Percentiles rank a stretch among this genome's conserved stretches.
Conservation (phyloP, 352 stramenopile species). For the Phytophthora pseudosyringae region DNA sequence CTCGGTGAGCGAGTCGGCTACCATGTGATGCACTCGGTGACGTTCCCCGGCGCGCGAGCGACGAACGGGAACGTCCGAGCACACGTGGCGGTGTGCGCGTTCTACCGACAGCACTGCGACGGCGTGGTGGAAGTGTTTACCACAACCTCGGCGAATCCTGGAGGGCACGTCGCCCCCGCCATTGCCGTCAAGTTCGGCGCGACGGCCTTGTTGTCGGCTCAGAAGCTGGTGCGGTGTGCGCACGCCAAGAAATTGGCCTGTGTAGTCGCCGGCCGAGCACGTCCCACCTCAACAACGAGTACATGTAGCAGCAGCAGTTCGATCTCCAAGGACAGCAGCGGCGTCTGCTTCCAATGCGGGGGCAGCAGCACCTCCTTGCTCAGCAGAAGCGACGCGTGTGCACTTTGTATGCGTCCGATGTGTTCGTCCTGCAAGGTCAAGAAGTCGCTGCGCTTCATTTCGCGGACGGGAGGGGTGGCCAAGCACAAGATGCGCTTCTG, state of each 20-base stretch:
- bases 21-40: slow-evolving; percentile 61
- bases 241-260: slow-evolving; percentile 64
- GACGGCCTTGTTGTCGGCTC: slow-evolving; percentile 21
- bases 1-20: slow-evolving; percentile 52
- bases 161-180: slow-evolving; percentile 18
- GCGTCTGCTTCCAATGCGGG: slow-evolving; percentile 29
- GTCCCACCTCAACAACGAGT: slow-evolving; percentile 5
- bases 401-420: slow-evolving; percentile 27
- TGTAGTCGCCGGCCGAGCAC: slow-evolving; percentile 28
- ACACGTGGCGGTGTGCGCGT: slow-evolving; percentile 41
- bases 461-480: slow-evolving; percentile 16
- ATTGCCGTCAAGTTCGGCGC: slow-evolving; percentile 29
- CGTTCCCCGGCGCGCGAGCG: slow-evolving; percentile 30
- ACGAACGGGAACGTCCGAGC: slow-evolving; percentile 31
- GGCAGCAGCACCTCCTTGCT: slow-evolving; percentile 11
- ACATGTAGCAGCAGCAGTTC: slow-evolving; percentile 18
- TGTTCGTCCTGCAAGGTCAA: slow-evolving; percentile 35
- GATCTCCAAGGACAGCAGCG: slow-evolving; percentile 16
- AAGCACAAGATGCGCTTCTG: slow-evolving; percentile 33
- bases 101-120: slow-evolving; percentile 44
- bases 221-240: slow-evolving; percentile 41
- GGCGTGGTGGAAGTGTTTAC: slow-evolving; percentile 42
- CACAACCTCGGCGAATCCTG: slow-evolving; percentile 31
- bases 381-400: slow-evolving; percentile 30
- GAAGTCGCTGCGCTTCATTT: slow-evolving; percentile 28